phyloP scores from a whole-genome alignment of 129 eudicot genomes.

The carrot (Daucus carota) region DNA sequence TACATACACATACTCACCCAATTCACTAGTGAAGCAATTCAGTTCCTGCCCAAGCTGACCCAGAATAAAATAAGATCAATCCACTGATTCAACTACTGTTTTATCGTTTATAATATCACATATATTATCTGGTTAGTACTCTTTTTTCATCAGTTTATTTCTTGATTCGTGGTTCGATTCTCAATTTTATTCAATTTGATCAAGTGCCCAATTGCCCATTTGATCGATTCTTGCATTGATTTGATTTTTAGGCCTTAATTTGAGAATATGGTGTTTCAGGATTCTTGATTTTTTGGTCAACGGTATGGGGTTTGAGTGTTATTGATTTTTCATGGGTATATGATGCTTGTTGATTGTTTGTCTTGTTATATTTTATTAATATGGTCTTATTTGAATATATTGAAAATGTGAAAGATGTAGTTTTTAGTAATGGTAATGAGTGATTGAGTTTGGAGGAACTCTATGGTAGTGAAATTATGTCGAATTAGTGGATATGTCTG shows the following conservation, averaged over 20 bases:
- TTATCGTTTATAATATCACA: background rate
- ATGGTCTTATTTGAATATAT: background rate
- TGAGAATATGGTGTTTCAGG: background rate
- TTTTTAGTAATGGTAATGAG: background rate
- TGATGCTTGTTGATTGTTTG: background rate
- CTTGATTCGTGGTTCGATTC: background rate
- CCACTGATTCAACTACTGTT: background rate
- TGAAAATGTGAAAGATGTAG: background rate
- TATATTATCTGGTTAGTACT: background rate
- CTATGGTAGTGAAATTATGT: background rate
- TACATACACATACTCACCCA: background rate
- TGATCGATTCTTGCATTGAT: constrained; percentile 5
- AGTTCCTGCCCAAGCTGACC: constrained; percentile 5
- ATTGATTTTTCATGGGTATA: background rate
- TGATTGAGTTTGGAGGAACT: background rate
- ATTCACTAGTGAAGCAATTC: constrained; percentile 5
- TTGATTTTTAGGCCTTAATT: background rate
- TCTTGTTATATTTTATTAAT: background rate
- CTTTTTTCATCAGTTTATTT: background rate
- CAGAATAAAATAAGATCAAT: background rate
- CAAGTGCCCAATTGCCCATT: background rate
- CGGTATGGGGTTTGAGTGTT: background rate
- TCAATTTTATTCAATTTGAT: background rate
- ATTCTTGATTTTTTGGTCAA: constrained; percentile 13
- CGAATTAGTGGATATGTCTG: background rate